Evolutionary conservation across 306 rosid genomes (phyloP), one percentile per base, ranked within the genome.

Genomic region (Luffa aegyptiaca): DNA sequence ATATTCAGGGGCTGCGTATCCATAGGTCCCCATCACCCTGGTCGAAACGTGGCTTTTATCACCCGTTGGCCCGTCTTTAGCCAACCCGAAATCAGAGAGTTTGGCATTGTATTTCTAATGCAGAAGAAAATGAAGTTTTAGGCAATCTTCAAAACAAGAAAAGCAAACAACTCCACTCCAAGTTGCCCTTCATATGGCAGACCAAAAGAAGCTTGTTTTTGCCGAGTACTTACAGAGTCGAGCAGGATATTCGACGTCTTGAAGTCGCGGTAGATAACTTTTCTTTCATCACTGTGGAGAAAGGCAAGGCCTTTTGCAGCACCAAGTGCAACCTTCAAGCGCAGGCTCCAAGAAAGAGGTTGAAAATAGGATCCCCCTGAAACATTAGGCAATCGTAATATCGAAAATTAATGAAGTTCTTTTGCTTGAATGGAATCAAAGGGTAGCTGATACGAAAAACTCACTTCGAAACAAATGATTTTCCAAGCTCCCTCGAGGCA

Each of bases 401-500:
- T 76, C 56, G 45, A 79, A 14, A 37, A 17, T 37, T 39, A 11
- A 39, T 8, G 53, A 53, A 20, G 35, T 33, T 51, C 10, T 49
- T 63, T 36, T 36, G 5, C 20, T 16, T 12, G 37, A 36, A 49
- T 79, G 45, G 62, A 8, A 37, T 35, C 37, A 20, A 66, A 65
- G 37, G 13, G 20, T 16, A 20, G 11, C 42, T 7, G 16, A 31
- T 49, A 8, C 16, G 42, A 59, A 74, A 69, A 56, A 70, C 95
- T 83, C 75, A 90, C 95, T 87, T 84, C 95, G 85, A 80, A 90
- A 89, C 86, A 90, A 78, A 84, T 90, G 95, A 81, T 90, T 89
- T 81, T 90, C 95, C 88, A 90, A 84, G 87, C 91, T 89, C 58
- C 95, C 92, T 44, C 91, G 86, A 6, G 92, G 92, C 92, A 90